Evolutionary conservation across 2,329 filamentous ascomycete genomes (phyloP).

Genomic region (Alternaria sp.): DNA sequence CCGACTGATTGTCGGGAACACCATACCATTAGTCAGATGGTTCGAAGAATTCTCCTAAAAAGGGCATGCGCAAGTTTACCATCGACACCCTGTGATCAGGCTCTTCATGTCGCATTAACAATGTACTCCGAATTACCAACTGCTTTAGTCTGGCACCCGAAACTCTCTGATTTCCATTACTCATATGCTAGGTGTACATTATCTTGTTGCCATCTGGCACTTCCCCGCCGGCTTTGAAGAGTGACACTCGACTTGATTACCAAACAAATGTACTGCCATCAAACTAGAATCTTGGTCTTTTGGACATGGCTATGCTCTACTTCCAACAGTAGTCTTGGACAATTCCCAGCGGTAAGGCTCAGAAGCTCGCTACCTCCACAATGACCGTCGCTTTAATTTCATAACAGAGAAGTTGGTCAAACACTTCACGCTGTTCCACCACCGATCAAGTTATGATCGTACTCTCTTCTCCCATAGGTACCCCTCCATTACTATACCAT

Average conservation of each 20-base stretch:
- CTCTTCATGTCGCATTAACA: not conserved
- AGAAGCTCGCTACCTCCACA: not conserved
- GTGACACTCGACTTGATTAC: not conserved
- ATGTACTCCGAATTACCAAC: not conserved
- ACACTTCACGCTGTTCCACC: not conserved
- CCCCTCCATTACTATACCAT: not conserved
- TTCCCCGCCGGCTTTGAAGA: not conserved
- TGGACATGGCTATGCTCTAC: not conserved
- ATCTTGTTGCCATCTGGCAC: not conserved
- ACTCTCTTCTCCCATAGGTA: not conserved
- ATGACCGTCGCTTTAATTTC: not conserved
- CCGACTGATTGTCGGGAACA: not conserved
- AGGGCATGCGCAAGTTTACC: not conserved
- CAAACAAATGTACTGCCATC: not conserved
- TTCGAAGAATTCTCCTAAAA: not conserved
- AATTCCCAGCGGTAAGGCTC: not conserved
- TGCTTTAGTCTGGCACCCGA: not conserved
- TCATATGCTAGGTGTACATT: not conserved
- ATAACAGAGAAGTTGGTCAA: not conserved
- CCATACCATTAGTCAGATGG: not conserved
- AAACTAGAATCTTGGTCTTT: not conserved
- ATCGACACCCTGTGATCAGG: not conserved
- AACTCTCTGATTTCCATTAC: not conserved
- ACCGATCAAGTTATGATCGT: not conserved
- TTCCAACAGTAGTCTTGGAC: not conserved